Evolutionary conservation across 2,329 filamentous ascomycete species (phyloP).

Genomic region (Microdochium nivale): DNA sequence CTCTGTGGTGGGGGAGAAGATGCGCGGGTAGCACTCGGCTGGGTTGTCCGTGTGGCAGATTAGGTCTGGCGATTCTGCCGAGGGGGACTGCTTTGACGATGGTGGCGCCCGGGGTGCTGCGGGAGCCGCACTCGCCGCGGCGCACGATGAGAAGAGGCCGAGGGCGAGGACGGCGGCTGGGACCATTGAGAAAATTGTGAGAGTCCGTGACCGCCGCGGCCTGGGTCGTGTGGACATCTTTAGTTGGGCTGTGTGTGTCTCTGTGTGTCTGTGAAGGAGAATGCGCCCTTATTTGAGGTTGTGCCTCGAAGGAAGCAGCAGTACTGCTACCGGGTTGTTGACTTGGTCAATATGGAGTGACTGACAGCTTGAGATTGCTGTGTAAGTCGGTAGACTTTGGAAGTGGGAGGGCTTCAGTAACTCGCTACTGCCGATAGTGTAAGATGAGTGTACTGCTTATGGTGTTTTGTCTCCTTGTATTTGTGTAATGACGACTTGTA

Average conservation of each 20-base stretch:
- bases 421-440: too few species aligned
- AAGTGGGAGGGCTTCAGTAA: too few species aligned
- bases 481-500: not conserved
- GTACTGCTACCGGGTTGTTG: too few species aligned
- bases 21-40: conserved; percentile 55
- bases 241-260: not conserved
- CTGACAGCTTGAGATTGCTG: too few species aligned
- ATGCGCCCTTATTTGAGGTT: not conserved
- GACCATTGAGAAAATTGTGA: conserved; percentile 6
- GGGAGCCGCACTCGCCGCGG: conserved; percentile 18
- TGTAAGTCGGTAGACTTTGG: too few species aligned
- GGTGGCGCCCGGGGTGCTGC: conserved; percentile 21
- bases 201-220: conserved; percentile 4
- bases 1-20: conserved; percentile 55
- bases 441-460: too few species aligned
- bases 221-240: not conserved
- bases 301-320: not conserved
- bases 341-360: not conserved
- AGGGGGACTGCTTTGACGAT: conserved; percentile 14
- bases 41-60: conserved; percentile 56
- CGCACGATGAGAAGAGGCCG: conserved; percentile 8
- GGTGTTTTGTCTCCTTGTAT: too few species aligned
- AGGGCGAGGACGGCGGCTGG: conserved; percentile 9
- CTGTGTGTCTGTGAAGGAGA: not conserved
- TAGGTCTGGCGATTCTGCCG: conserved; percentile 37